Percentiles rank a stretch among this genome's conserved stretches.
phyloP scores from a whole-genome alignment of 2,329 filamentous ascomycete genomes.

The Triangularia setosa region DNA sequence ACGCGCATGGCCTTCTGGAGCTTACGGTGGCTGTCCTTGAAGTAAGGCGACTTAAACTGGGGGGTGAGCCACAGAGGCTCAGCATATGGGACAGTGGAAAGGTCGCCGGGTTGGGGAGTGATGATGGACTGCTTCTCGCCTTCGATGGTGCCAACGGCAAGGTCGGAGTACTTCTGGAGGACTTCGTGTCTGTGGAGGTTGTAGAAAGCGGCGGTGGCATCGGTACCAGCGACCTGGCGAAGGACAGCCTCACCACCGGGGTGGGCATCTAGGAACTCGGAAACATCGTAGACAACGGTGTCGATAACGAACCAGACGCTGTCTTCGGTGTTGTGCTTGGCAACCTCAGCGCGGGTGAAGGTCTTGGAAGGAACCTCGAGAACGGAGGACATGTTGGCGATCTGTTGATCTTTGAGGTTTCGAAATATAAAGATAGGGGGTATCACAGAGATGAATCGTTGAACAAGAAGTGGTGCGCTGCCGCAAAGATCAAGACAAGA shows the following conservation, averaged over 20 bases:
- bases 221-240: slow-evolving; percentile 73
- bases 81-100: slow-evolving; percentile 75
- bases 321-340: slow-evolving; percentile 70
- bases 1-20: slow-evolving; percentile 66
- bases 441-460: slow-evolving; percentile 5
- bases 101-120: slow-evolving; percentile 63
- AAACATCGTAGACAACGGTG: slow-evolving; percentile 80
- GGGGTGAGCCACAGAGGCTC: slow-evolving; percentile 80
- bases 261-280: slow-evolving; percentile 80
- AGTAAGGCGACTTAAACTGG: slow-evolving; percentile 76
- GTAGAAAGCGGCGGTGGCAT: slow-evolving; percentile 82
- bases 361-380: slow-evolving; percentile 41
- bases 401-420: neutral
- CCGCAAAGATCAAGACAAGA: neutral
- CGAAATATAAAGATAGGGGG: neutral
- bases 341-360: slow-evolving; percentile 62
- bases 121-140: slow-evolving; percentile 74
- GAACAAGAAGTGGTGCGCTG: neutral
- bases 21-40: slow-evolving; percentile 66
- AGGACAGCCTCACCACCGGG: slow-evolving; percentile 79
- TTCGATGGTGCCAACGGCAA: slow-evolving; percentile 71
- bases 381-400: slow-evolving; percentile 28
- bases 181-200: slow-evolving; percentile 90
- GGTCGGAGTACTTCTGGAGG: slow-evolving; percentile 70
- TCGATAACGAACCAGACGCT: slow-evolving; percentile 83